phyloP scores from a whole-genome alignment of 208 protist species.

The Trichomonas tenax region DNA sequence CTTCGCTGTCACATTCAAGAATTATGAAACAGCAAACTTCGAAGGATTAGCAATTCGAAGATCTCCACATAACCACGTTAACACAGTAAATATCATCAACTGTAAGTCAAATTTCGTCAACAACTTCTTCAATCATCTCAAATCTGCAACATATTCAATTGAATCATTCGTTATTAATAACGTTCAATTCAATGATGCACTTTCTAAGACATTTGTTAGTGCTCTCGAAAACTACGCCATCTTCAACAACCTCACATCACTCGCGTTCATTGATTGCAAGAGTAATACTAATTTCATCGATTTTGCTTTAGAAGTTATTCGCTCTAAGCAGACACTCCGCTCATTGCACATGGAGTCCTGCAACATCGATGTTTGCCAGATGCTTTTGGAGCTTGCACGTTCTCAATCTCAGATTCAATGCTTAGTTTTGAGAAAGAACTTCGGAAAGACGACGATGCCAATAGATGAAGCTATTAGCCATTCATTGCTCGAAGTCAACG shows the following conservation, averaged over 20 bases:
- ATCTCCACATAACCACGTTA: not conserved
- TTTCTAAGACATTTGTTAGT: not conserved
- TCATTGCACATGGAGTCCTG: not conserved
- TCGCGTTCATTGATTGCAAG: not conserved
- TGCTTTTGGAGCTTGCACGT: not conserved
- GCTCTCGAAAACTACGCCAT: not conserved
- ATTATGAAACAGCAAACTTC: not conserved
- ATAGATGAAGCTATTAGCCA: not conserved
- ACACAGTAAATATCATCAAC: not conserved
- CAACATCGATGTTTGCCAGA: not conserved
- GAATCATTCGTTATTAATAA: not conserved
- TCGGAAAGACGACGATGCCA: not conserved
- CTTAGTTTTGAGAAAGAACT: not conserved
- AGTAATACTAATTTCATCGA: not conserved
- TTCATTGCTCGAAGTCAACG: not conserved
- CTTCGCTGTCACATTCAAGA: not conserved
- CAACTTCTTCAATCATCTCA: not conserved
- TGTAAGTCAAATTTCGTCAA: not conserved
- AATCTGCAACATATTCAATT: not conserved
- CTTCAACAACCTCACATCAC: not conserved
- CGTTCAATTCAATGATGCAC: not conserved
- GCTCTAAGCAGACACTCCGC: not conserved
- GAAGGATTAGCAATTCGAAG: not conserved
- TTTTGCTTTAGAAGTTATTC: not conserved
- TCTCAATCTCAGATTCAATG: not conserved